Evolutionary conservation across 495 filamentous ascomycete species (phyloP), one percentile per base, ranked within the genome.

Genomic region (Durotheca rogersii): DNA sequence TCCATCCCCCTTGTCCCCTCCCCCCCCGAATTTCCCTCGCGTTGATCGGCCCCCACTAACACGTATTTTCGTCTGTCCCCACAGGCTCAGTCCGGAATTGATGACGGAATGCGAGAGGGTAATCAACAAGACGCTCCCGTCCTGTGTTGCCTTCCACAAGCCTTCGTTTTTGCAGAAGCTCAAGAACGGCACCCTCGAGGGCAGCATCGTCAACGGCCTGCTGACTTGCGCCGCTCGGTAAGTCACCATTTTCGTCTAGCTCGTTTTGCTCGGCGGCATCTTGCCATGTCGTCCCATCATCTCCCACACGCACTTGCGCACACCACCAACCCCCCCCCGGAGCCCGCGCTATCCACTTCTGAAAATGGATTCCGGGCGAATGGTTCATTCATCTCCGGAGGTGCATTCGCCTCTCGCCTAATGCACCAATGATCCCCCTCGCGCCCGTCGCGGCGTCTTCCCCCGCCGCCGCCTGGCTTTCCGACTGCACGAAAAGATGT

Each of bases 61-160:
- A 51, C 46, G 41, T 53, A 50, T 53, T 62, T 41, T 62, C 51
- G 56, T 56, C 41, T 42, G 41, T 58, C 49, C 33, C 41, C 48
- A 50, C 55, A 77, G 74, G 56, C 67, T 77, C 33, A 72, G 68
- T 25, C 72, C 73, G 39, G 74, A 77, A 58, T 54, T 73, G 34
- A 58, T 75, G 46, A 63, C 63, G 44, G 74, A 77, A 64, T 75
- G 71, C 62, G 74, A 77, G 58, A 69, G 72, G 34, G 72, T 77
- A 46, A 71, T 76, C 47, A 65, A 59, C 53, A 76, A 74, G 59
- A 74, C 73, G 10, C 62, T 77, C 37, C 74, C 74, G 36, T 73
- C 74, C 56, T 77, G 72, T 48, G 70, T 77, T 30, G 74, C 73
- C 35, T 77, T 77, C 58, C 74, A 77, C 64, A 76, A 76, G 60